phyloP scores from a whole-genome alignment of 2,329 filamentous ascomycete species.

The Aspergillus uvarum region DNA sequence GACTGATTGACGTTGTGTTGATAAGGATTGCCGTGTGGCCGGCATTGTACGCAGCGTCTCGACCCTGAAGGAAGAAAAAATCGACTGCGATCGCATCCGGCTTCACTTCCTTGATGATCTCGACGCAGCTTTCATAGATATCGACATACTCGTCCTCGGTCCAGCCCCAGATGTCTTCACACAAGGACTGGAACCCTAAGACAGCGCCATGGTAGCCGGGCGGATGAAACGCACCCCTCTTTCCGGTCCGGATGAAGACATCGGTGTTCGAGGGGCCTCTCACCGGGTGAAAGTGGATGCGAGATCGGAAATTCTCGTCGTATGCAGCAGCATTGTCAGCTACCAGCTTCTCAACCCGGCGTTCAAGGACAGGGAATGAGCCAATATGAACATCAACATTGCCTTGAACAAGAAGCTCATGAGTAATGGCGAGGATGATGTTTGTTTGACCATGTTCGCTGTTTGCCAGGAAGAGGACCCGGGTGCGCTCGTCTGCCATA shows the following conservation, averaged over 20 bases:
- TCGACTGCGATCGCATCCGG: conserved; percentile 48
- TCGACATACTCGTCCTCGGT: conserved; percentile 42
- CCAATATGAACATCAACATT: conserved; percentile 47
- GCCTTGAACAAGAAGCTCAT: conserved; percentile 41
- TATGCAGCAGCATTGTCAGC: conserved; percentile 23
- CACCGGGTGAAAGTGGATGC: conserved; percentile 36
- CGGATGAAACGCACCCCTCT: conserved; percentile 28
- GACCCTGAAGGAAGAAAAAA: conserved; percentile 44
- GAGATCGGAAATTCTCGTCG: conserved; percentile 17
- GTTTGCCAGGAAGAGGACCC: conserved; percentile 47
- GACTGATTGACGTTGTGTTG: conserved; percentile 49
- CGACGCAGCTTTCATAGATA: conserved; percentile 40
- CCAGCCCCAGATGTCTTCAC: conserved; percentile 37
- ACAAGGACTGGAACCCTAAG: conserved; percentile 32
- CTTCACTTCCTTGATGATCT: conserved; percentile 39
- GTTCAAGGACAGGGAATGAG: conserved; percentile 42
- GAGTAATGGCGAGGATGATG: conserved; percentile 46
- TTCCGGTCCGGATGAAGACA: conserved; percentile 32
- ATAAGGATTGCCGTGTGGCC: conserved; percentile 40
- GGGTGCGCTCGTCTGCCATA: conserved; percentile 19
- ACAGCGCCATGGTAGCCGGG: conserved; percentile 39
- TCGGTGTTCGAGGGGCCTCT: conserved; percentile 34
- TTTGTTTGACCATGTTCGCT: conserved; percentile 51
- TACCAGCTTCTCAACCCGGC: conserved; percentile 31
- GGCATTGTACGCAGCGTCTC: conserved; percentile 45